phyloP scores from a whole-genome alignment of 345 rosid genomes.

The Odontarrhena argentea region DNA sequence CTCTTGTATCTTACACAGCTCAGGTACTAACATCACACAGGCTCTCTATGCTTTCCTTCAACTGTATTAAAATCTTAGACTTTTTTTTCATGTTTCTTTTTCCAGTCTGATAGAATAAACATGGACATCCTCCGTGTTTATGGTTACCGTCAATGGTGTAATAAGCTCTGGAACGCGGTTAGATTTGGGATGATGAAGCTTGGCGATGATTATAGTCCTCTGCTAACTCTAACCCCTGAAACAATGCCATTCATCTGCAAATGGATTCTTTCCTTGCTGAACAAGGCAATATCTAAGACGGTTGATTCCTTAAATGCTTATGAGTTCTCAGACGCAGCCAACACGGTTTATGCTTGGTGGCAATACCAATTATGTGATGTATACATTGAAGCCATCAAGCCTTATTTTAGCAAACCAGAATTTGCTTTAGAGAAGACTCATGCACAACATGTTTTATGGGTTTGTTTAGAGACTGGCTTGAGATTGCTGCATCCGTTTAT shows the following conservation, averaged over 20 bases:
- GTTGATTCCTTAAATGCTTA: constrained; percentile 48
- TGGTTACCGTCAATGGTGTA: constrained; percentile 99
- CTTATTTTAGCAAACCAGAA: constrained; percentile 46
- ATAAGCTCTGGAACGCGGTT: constrained; percentile 96
- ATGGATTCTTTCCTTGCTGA: no score
- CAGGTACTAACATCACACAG: constrained; percentile 60
- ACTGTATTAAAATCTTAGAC: constrained; percentile 17
- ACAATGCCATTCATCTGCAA: not conserved
- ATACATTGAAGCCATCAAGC: constrained; percentile 75
- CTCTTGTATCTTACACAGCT: constrained; percentile 90
- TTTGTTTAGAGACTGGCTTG: constrained; percentile 72
- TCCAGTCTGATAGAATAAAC: constrained; percentile 92
- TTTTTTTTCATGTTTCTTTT: constrained; percentile 19
- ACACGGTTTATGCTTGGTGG: constrained; percentile 76
- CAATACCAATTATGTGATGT: constrained; percentile 84
- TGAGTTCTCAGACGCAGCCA: constrained; percentile 69
- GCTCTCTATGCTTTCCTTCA: not conserved
- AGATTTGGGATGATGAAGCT: constrained; percentile 95
- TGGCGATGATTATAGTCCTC: constrained; percentile 66
- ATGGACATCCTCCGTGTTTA: constrained; percentile 93
- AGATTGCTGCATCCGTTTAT: constrained; percentile 83
- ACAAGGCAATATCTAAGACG: no score
- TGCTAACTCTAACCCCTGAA: constrained; percentile 44
- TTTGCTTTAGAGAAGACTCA: constrained; percentile 41
- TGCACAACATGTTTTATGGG: constrained; percentile 63